Evolutionary conservation across 2,329 filamentous ascomycete species (phyloP).

Genomic region (Pseudocercospora vitis): DNA sequence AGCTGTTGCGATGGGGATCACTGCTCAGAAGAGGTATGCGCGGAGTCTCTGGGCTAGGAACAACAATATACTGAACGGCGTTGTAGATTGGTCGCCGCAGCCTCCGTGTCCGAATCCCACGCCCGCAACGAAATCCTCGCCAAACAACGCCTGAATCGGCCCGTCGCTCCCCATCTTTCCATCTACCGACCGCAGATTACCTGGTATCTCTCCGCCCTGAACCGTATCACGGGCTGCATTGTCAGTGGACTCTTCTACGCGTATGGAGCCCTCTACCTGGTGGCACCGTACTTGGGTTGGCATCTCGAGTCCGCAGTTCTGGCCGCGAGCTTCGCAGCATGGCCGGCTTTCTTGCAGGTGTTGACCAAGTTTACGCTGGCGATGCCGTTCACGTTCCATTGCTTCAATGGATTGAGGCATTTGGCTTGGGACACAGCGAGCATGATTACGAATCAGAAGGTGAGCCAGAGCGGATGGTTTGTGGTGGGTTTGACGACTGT

Average conservation of each 20-base stretch:
- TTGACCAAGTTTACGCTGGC: slow-evolving; percentile 59
- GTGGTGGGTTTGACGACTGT: slow-evolving; percentile 58
- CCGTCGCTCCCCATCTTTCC: slow-evolving; percentile 77
- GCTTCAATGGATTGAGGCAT: slow-evolving; percentile 69
- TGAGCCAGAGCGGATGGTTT: slow-evolving; percentile 65
- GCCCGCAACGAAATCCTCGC: slow-evolving; percentile 66
- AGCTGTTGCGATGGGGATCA: slow-evolving; percentile 43
- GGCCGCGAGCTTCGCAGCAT: slow-evolving; percentile 63
- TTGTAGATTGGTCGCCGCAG: slow-evolving; percentile 53
- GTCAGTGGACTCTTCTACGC: slow-evolving; percentile 75
- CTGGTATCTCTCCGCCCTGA: slow-evolving; percentile 72
- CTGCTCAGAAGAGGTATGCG: slow-evolving; percentile 48
- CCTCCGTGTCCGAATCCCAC: slow-evolving; percentile 57
- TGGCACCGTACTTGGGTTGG: slow-evolving; percentile 72
- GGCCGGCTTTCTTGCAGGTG: slow-evolving; percentile 61
- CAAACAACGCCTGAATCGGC: slow-evolving; percentile 76
- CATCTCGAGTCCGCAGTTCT: slow-evolving; percentile 65
- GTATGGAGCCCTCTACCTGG: slow-evolving; percentile 78
- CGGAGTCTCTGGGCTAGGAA: not conserved
- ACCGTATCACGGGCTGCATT: slow-evolving; percentile 78
- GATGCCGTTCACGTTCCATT: slow-evolving; percentile 68
- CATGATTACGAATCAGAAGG: slow-evolving; percentile 62
- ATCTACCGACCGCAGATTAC: slow-evolving; percentile 89
- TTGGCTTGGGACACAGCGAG: slow-evolving; percentile 67
- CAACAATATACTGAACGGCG: not conserved